These are phyloP conservation scores for Fraxinus angustifolia DNA, from an alignment of 305 asterid genomes.

Conservation along the genomic window DNA sequence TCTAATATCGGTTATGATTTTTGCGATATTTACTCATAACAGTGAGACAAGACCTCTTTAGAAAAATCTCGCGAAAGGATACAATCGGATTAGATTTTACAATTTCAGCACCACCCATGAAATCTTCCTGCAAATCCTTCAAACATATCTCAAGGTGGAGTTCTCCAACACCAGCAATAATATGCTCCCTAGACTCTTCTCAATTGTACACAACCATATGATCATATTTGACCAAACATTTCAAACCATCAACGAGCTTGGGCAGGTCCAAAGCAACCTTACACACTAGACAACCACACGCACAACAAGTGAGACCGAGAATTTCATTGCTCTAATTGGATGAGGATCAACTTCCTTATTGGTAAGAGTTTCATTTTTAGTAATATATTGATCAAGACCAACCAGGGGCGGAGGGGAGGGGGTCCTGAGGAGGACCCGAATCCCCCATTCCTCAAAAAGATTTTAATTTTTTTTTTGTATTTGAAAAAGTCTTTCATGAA, in stretches of 20 bases:
- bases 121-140: conserved; percentile 1
- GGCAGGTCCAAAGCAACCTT: neutral
- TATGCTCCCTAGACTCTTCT: conserved; percentile 27
- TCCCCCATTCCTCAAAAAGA: no score
- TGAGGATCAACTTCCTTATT: conserved; percentile 26
- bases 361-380: conserved; percentile 24
- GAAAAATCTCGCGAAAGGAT: conserved; percentile 22
- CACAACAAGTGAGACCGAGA: neutral
- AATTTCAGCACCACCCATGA: neutral
- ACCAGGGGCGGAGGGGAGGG: neutral
- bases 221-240: conserved; percentile 25
- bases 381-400: conserved; percentile 27
- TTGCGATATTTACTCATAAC: conserved; percentile 27
- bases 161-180: conserved; percentile 22
- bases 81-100: neutral
- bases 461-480: no score
- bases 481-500: no score
- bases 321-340: neutral
- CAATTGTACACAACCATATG: conserved; percentile 28
- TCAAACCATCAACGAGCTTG: conserved; percentile 23
- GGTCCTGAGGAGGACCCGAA: no score
- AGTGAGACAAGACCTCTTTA: conserved; percentile 11
- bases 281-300: neutral
- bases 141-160: conserved; percentile 15
- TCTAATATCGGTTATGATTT: conserved; percentile 6